Evolutionary conservation across 164 flowering plant species (phyloP).

Genomic region (Annona cherimola): DNA sequence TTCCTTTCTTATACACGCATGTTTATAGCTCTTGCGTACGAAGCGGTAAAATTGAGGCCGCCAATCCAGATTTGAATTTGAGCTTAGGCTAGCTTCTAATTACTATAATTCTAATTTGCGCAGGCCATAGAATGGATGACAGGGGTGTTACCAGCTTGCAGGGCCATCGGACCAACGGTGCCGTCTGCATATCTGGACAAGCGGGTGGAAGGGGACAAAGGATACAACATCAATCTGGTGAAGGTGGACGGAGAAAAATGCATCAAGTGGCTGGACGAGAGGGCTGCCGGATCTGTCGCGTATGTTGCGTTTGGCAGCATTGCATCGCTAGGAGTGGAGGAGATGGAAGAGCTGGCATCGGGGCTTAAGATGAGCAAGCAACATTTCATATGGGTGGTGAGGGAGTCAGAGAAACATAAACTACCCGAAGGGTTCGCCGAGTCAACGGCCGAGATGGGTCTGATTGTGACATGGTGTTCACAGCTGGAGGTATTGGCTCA

Average conservation of each 20-base stretch:
- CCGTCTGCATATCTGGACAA: slow-evolving; percentile 30
- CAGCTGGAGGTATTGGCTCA: slow-evolving; percentile 19
- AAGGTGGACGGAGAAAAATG: slow-evolving; percentile 13
- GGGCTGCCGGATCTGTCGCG: slow-evolving; percentile 18
- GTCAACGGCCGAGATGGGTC: slow-evolving; percentile 17
- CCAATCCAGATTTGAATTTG: no score
- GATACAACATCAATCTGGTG: slow-evolving; percentile 17
- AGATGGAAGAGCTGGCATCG: slow-evolving; percentile 30
- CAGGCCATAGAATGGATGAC: slow-evolving; percentile 23
- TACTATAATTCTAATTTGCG: no score
- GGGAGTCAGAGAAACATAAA: slow-evolving; percentile 18
- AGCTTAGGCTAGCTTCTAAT: no score
- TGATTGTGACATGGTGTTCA: slow-evolving; percentile 22
- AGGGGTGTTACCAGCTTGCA: slow-evolving; percentile 8
- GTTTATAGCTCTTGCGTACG: no score
- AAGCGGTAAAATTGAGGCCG: no score
- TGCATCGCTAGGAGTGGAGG: slow-evolving; percentile 7
- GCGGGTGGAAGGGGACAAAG: slow-evolving; percentile 12
- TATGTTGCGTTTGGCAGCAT: slow-evolving; percentile 36
- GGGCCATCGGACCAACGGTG: slow-evolving; percentile 31
- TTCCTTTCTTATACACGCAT: no score
- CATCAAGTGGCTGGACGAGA: slow-evolving; percentile 25
- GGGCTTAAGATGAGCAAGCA: slow-evolving; percentile 9
- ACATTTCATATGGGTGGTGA: slow-evolving; percentile 33
- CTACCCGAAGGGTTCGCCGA: slow-evolving; percentile 17